Conservation (phyloP, 352 stramenopile species). For the Phytophthora multivora region DNA sequence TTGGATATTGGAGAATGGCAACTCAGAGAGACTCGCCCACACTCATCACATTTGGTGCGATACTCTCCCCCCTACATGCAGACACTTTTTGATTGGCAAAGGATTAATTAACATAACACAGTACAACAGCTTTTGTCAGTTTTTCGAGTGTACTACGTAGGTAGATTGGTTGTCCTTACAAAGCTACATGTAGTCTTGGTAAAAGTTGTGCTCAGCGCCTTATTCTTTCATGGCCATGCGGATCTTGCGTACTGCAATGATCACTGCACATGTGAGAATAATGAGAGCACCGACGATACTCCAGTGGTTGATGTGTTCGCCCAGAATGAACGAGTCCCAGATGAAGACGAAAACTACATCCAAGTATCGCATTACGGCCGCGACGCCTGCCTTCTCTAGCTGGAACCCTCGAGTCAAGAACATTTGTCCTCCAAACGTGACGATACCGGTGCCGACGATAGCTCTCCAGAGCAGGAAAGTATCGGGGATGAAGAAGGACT, state of each 20-base stretch:
- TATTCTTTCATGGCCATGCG: slow-evolving; percentile 18
- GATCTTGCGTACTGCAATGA: slow-evolving; percentile 56
- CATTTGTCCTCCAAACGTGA: slow-evolving; percentile 61
- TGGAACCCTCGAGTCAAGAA: slow-evolving; percentile 75
- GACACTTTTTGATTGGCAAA: slow-evolving; percentile 17
- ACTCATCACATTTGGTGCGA: slow-evolving; percentile 2
- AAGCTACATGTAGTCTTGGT: too few species aligned
- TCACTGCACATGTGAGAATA: slow-evolving; percentile 53
- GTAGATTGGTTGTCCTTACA: too few species aligned
- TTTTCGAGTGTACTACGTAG: too few species aligned
- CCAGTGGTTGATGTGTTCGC: slow-evolving; percentile 59
- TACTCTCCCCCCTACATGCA: not conserved
- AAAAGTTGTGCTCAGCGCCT: not conserved
- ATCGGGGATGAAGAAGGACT: slow-evolving; percentile 35
- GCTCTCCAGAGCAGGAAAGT: slow-evolving; percentile 48
- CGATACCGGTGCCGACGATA: slow-evolving; percentile 46
- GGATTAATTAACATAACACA: not conserved
- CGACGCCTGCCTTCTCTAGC: slow-evolving; percentile 66
- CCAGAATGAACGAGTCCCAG: slow-evolving; percentile 62
- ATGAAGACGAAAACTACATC: slow-evolving; percentile 80
- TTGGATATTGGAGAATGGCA: not conserved
- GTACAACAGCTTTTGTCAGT: too few species aligned
- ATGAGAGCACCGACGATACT: slow-evolving; percentile 62
- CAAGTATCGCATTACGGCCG: slow-evolving; percentile 70
- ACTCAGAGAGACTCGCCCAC: not conserved